Evolutionary conservation across 441 rosid species (phyloP), one percentile per base, ranked within the genome.

Genomic region (Isatis lusitanica): DNA sequence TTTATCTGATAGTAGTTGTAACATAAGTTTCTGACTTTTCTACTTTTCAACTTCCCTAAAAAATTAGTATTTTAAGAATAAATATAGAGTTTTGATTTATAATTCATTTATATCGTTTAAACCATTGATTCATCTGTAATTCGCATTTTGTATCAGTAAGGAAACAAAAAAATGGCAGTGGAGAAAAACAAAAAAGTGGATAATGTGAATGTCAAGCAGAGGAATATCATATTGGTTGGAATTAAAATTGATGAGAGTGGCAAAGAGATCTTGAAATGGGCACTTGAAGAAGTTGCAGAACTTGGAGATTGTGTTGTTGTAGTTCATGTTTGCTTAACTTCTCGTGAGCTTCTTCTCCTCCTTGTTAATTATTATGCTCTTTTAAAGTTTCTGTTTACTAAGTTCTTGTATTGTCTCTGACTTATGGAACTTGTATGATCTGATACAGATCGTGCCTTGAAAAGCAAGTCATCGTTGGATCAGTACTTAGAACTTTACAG

Each of bases 231-330:
- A 55, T 28, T 94, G 66, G 99, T 90, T 63, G 98, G 92, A 55
- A 78, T 92, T 63, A 80, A 76, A 79, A 73, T 89, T 40, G 93
- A 94, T 76, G 73, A 66, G 33, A 74, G 76, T 28, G 81, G 95
- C 77, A 83, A 85, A 82, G 91, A 90, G 79, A 80, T 92, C 36
- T 85, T 94, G 62, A 81, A 79, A 71, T 90, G 96, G 97, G 86
- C 93, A 72, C 76, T 94, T 68, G 89, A 82, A 61, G 91, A 90
- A 79, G 87, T 89, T 70, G 96, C 98, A 52, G 82, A 90, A 63
- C 90, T 90, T 30, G 99, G 96, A 69, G 99, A 94, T 78, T 83
- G 73, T 74, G 92, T 94, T 78, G 94, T 86, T 43, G 96, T 86
- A 30, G 66, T 89, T 74, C 97, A 92, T 81, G 94, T 89, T 81